Base-by-base conservation (phyloP, 805 yeast species). In the Wickerhamiella domercqiae region DNA sequence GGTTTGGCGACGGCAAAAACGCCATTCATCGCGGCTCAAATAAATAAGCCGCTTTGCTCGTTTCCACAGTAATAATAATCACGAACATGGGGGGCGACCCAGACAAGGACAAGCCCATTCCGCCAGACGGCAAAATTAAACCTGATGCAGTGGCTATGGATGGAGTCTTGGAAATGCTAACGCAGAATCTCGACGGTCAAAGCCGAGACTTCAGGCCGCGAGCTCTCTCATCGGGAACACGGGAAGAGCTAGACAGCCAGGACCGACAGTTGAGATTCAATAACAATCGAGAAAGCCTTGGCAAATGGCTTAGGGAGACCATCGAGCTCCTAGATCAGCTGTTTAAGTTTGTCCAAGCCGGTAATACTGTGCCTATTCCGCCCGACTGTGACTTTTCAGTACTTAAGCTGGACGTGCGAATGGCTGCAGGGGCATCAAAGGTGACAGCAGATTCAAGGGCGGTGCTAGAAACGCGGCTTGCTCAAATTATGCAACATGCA, bases 1-100 rank as follows among this genome's bases (percentile, higher is more conserved):
- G 97, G 97, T 55, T 87, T 87, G 46, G 78, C 77, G 31, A 87
- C 71, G 6, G 97, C 97, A 63, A 87, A 82, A 1, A 90, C 70
- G 32, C 98, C 97, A 50, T 84, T 82, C 94, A 87, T 81, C 19
- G 3, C n/a, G n/a, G n/a, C n/a, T n/a, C n/a, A n/a, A n/a, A n/a
- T n/a, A 30, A 3, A 7, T n/a, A n/a, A n/a, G n/a, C n/a, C n/a
- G n/a, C n/a, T n/a, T n/a, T n/a, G n/a, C n/a, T n/a, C n/a, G n/a
- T n/a, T n/a, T n/a, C n/a, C n/a, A n/a, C n/a, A n/a, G n/a, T n/a
- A n/a, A n/a, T n/a, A n/a, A n/a, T n/a, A n/a, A n/a, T n/a, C n/a
- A n/a, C n/a, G n/a, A n/a, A n/a, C n/a, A n/a, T n/a, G n/a, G n/a
- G n/a, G n/a, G n/a, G n/a, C n/a, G n/a, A n/a, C n/a, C n/a, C n/a